phyloP scores from a whole-genome alignment of 352 stramenopile species.

The Halophytophthora polymorphica region DNA sequence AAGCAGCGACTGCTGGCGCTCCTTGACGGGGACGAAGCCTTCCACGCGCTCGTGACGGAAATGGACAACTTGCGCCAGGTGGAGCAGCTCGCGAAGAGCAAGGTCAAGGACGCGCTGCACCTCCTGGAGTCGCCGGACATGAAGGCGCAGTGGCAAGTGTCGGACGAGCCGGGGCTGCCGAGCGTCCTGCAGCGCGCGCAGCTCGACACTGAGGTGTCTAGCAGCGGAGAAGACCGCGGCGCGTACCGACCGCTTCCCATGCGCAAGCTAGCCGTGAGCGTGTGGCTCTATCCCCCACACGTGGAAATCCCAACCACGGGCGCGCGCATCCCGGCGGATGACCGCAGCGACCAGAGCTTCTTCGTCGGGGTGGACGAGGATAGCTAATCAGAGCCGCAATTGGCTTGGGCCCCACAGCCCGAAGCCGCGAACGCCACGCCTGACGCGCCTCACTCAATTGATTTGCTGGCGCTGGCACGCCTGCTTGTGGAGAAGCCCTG shows the following conservation, averaged over 20 bases:
- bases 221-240: constrained; percentile 4
- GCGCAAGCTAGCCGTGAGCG: constrained; percentile 48
- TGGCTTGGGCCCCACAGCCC: no score
- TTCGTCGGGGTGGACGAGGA: constrained; percentile 26
- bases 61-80: constrained; percentile 41
- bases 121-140: constrained; percentile 27
- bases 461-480: no score
- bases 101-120: constrained; percentile 27
- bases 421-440: no score
- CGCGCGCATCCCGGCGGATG: constrained; percentile 44
- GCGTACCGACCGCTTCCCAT: constrained; percentile 53
- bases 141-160: constrained; percentile 60
- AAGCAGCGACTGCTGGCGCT: constrained; percentile 39
- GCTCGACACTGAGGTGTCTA: constrained; percentile 2
- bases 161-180: constrained; percentile 45
- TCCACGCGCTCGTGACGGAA: constrained; percentile 51
- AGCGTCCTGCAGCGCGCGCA: constrained; percentile 42
- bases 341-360: constrained; percentile 44
- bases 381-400: constrained; percentile 1
- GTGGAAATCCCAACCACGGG: constrained; percentile 58
- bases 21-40: constrained; percentile 47
- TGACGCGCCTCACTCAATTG: no score
- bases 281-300: constrained; percentile 73
- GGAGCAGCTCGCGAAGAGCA: constrained; percentile 44
- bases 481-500: no score